Evolutionary conservation across 2,329 filamentous ascomycete species (phyloP), one percentile per base, ranked within the genome.

Genomic region (Diaporthe sp.): DNA sequence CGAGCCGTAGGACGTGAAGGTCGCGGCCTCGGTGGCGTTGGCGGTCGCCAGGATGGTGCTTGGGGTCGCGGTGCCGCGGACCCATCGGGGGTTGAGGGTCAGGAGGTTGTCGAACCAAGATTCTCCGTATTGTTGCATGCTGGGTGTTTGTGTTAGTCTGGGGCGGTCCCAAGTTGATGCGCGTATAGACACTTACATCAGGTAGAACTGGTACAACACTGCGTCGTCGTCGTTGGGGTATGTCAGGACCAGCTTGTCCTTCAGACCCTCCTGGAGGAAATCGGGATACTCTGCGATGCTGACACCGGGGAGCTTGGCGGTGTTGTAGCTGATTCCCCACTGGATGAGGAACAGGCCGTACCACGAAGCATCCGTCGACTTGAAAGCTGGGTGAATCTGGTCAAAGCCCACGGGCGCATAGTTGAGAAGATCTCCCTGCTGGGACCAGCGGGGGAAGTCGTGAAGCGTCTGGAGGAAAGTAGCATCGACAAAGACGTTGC

Each of bases 181-280:
- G 13, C 4, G 5, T 4, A 3, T 39, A 20, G 28, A n/a, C 13
- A 79, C 85, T 83, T 80, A 87, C 85, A 90, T 85, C 1, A 88
- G 81, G 53, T 89, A 83, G 61, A 88, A 89, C 4, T 86, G 85
- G 60, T 83, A 90, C 0, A 89, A 81, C 1, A 91, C 86, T 0
- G 89, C 89, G 74, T 91, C 89, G 57, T 91, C 89, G 57, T 91
- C 90, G 76, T 90, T 90, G 17, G 90, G 90, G 74, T 90, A 90
- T 0, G 88, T 90, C 15, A 91, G 79, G 3, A 87, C 86, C 7
- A 91, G 81, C 80, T 88, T 90, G 76, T 87, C 82, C 81, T 90
- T 90, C 81, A 86, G 88, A 74, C 87, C 85, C 0, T 88, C 88
- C 20, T 85, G 83, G 3, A 88, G 80, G 72, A 85, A 86, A 75